A percentile compares a stretch with the other conserved stretches of the same genome.
Evolutionary conservation across 176 grass and related monocot species (phyloP).

Genomic region (Guadua angustifolia): DNA sequence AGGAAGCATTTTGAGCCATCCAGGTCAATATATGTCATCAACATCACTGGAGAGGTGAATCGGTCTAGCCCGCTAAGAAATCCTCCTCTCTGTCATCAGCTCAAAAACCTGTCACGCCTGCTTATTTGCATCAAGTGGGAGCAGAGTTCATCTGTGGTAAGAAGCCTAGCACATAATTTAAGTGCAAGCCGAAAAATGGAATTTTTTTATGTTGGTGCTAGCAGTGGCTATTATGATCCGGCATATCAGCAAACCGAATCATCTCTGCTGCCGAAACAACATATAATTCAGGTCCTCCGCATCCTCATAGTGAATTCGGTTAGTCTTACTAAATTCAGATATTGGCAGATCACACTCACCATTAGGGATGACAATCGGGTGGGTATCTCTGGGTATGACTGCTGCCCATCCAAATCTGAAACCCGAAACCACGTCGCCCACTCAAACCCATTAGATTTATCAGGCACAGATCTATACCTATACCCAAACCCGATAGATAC

Average conservation of each 20-base stretch:
- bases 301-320: conserved; percentile 38
- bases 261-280: conserved; percentile 46
- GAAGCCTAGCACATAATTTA: conserved; percentile 38
- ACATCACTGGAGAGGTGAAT: conserved; percentile 34
- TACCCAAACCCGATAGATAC: too few relatives aligned
- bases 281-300: conserved; percentile 28
- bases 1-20: conserved; percentile 15
- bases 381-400: too few relatives aligned
- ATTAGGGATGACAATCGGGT: too few relatives aligned
- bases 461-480: too few relatives aligned
- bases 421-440: too few relatives aligned
- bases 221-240: conserved; percentile 29
- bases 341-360: conserved; percentile 5
- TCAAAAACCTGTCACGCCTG: conserved; percentile 31
- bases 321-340: conserved; percentile 50
- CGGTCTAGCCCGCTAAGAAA: neutral
- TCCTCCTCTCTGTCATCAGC: conserved; percentile 18
- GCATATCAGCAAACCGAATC: conserved; percentile 47
- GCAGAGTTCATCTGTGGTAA: conserved; percentile 48
- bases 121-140: conserved; percentile 36
- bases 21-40: conserved; percentile 39
- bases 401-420: too few relatives aligned
- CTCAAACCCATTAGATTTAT: too few relatives aligned
- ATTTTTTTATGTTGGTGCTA: conserved; percentile 45
- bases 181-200: conserved; percentile 21